Percentiles rank a stretch among this genome's conserved stretches.
phyloP scores from a whole-genome alignment of 179 eudicot species.

The Patellifolia procumbens region DNA sequence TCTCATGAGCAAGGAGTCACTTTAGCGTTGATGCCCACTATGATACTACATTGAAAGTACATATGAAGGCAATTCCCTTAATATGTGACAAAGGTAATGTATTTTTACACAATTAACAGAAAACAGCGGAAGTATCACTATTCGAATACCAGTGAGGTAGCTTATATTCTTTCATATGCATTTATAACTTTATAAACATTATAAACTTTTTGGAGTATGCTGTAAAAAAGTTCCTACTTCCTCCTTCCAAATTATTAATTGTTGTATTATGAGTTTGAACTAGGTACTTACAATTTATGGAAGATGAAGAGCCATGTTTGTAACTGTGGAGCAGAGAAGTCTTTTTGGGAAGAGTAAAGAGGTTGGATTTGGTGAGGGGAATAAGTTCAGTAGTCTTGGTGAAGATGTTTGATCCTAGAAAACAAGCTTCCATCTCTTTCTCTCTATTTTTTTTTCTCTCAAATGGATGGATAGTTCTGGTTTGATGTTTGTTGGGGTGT shows the following conservation, averaged over 20 bases:
- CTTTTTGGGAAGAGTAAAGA: conserved; percentile 17
- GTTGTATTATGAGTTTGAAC: neutral
- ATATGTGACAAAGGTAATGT: too few relatives aligned
- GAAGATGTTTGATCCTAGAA: conserved; percentile 56
- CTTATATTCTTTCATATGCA: neutral
- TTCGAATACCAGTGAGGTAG: neutral
- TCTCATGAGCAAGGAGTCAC: too few relatives aligned
- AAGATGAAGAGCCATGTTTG: conserved; percentile 32
- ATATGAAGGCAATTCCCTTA: too few relatives aligned
- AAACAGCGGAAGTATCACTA: too few relatives aligned
- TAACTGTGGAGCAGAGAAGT: conserved; percentile 14
- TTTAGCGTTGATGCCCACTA: too few relatives aligned
- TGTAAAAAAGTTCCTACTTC: neutral
- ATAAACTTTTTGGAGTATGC: neutral
- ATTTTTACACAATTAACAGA: too few relatives aligned
- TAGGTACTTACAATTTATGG: conserved; percentile 50
- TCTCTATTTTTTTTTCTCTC: neutral
- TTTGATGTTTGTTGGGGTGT: neutral
- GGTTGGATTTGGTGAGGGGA: conserved; percentile 37
- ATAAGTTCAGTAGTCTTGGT: conserved; percentile 40
- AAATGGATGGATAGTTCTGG: neutral
- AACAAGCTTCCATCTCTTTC: conserved; percentile 67
- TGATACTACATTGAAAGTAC: too few relatives aligned
- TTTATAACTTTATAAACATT: neutral
- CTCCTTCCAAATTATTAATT: too few relatives aligned